Percentiles rank a stretch among this genome's conserved stretches.
phyloP scores from a whole-genome alignment of 2,329 filamentous ascomycete genomes.

The Diplodia sapinea region DNA sequence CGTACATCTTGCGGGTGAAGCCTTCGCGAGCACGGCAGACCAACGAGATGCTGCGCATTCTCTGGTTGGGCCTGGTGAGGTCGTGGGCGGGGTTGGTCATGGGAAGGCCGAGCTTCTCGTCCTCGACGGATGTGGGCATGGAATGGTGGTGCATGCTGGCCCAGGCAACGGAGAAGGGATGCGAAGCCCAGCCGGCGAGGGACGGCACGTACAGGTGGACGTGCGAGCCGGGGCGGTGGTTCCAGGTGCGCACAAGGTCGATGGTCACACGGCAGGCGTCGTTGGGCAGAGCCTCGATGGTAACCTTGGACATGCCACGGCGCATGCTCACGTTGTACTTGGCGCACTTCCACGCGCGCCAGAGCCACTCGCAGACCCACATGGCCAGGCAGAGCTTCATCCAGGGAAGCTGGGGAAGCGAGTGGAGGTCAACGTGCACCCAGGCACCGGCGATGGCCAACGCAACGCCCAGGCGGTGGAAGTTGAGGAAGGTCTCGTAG shows the following conservation, averaged over 20 bases:
- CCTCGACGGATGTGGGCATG: slow-evolving; percentile 35
- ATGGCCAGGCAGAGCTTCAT: slow-evolving; percentile 75
- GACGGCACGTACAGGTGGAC: slow-evolving; percentile 65
- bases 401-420: slow-evolving; percentile 73
- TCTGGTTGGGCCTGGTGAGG: slow-evolving; percentile 37
- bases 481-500: slow-evolving; percentile 93
- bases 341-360: slow-evolving; percentile 56
- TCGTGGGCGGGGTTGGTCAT: slow-evolving; percentile 40
- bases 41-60: slow-evolving; percentile 66
- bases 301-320: slow-evolving; percentile 56
- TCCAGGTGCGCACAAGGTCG: slow-evolving; percentile 61
- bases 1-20: slow-evolving; percentile 72
- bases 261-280: slow-evolving; percentile 67
- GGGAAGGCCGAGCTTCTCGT: slow-evolving; percentile 41
- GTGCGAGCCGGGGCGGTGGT: slow-evolving; percentile 62
- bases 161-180: slow-evolving; percentile 57
- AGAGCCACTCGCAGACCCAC: slow-evolving; percentile 72
- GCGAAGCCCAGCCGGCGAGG: slow-evolving; percentile 50
- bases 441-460: slow-evolving; percentile 73
- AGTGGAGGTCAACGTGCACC: slow-evolving; percentile 75
- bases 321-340: slow-evolving; percentile 61
- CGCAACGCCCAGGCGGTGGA: slow-evolving; percentile 78
- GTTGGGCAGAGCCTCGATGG: slow-evolving; percentile 64
- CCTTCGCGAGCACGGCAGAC: slow-evolving; percentile 76
- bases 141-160: slow-evolving; percentile 15